A percentile compares a stretch with the other conserved stretches of the same genome.
These are phyloP conservation scores for Stemphylium beticola DNA, from an alignment of 2,329 filamentous ascomycete genomes.

Conservation along the genomic window DNA sequence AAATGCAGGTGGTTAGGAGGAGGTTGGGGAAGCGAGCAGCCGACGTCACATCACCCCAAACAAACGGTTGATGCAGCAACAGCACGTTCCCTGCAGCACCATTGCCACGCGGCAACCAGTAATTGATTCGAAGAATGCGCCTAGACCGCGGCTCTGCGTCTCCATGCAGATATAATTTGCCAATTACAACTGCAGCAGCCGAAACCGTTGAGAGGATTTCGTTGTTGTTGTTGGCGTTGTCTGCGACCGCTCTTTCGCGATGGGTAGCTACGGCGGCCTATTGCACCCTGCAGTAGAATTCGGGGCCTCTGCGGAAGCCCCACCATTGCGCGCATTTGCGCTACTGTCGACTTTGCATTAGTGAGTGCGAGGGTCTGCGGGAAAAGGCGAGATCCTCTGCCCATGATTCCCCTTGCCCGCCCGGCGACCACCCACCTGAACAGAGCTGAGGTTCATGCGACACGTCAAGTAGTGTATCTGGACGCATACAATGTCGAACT, in stretches of 20 bases:
- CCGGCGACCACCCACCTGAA: background rate
- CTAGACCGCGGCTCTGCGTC: background rate
- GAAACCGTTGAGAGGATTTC: background rate
- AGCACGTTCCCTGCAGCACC: conserved; percentile 4
- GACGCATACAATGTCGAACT: too few relatives aligned
- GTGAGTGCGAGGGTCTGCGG: background rate
- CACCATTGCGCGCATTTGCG: background rate
- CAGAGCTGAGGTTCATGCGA: background rate
- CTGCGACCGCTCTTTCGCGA: conserved; percentile 3
- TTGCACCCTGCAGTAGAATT: background rate
- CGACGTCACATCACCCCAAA: conserved; percentile 24
- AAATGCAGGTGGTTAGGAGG: conserved; percentile 21
- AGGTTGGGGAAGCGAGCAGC: conserved; percentile 21
- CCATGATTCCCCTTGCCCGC: background rate
- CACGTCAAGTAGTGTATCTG: too few relatives aligned
- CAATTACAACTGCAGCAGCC: background rate
- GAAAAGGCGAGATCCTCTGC: background rate
- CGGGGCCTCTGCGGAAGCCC: background rate
- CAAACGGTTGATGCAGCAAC: conserved; percentile 27
- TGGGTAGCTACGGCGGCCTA: background rate
- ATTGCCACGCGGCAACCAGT: conserved; percentile 9
- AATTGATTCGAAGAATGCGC: conserved; percentile 1
- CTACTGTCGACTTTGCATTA: background rate
- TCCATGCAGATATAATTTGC: background rate
- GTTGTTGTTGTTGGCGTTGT: background rate